Conservation (phyloP, 371 early-diverging fungal species). For the Syncephalastrum racemosum region DNA sequence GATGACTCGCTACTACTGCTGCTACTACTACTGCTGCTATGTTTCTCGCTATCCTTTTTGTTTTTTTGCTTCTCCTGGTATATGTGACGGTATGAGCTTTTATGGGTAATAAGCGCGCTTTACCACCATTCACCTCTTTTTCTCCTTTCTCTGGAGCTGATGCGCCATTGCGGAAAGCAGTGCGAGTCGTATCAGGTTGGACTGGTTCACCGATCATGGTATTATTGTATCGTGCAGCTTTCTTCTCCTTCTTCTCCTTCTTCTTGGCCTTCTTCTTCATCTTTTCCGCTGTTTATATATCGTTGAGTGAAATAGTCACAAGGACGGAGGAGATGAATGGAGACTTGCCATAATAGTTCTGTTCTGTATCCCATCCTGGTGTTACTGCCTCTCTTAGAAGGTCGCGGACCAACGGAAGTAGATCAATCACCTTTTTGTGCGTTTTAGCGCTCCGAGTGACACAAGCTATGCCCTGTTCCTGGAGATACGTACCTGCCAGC, state of each 20-base stretch:
- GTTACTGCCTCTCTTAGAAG: slow-evolving; percentile 36
- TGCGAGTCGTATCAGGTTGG: slow-evolving; percentile 26
- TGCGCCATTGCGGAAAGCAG: slow-evolving; percentile 32
- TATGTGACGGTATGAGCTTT: slow-evolving; percentile 26
- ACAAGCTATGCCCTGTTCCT: background rate
- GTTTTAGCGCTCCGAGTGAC: background rate
- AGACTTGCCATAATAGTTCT: too few species aligned
- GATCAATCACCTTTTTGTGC: slow-evolving; percentile 35
- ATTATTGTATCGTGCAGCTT: slow-evolving; percentile 19
- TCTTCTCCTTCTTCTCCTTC: slow-evolving; percentile 25
- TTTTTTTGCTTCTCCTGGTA: background rate
- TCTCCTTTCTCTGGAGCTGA: slow-evolving; percentile 14
- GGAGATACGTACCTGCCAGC: slow-evolving; percentile 55
- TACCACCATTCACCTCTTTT: background rate
- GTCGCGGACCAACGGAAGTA: slow-evolving; percentile 55
- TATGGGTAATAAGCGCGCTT: background rate
- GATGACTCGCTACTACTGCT: slow-evolving; percentile 7
- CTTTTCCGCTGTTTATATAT: too few species aligned
- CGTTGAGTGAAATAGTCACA: too few species aligned
- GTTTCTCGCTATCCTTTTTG: background rate
- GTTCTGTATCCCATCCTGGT: slow-evolving; percentile 12
- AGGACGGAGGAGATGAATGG: too few species aligned
- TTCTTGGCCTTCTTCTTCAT: slow-evolving; percentile 16
- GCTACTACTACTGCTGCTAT: background rate
- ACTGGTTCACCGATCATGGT: slow-evolving; percentile 26